Evolutionary conservation across 177 flowering plant genomes (phyloP).

Genomic region (Vitis hybrid): DNA sequence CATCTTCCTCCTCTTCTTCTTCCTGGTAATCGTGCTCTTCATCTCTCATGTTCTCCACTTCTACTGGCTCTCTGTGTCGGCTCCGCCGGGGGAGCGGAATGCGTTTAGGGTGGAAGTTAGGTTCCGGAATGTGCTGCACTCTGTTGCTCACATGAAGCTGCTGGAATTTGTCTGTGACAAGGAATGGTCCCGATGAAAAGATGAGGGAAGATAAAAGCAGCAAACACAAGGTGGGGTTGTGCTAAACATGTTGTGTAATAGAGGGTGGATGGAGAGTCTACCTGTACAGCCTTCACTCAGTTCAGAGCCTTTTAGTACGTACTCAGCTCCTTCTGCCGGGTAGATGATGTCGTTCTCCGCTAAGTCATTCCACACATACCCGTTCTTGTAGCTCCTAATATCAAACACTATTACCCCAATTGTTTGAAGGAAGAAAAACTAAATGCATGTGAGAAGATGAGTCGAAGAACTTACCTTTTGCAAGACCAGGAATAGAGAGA

Average conservation of each 20-base stretch:
- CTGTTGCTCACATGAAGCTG: slow-evolving; percentile 36
- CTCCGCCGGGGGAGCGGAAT: slow-evolving; percentile 10
- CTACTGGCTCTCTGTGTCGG: slow-evolving; percentile 11
- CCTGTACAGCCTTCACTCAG: slow-evolving; percentile 57
- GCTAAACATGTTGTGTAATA: neutral
- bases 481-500: slow-evolving; percentile 92
- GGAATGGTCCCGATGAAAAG: neutral
- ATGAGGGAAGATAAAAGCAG: neutral
- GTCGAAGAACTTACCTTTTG: slow-evolving; percentile 54
- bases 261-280: slow-evolving; percentile 11
- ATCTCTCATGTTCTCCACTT: neutral
- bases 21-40: slow-evolving; percentile 18
- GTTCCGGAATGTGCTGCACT: slow-evolving; percentile 23
- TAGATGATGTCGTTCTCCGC: slow-evolving; percentile 64
- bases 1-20: slow-evolving; percentile 32
- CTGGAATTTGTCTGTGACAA: slow-evolving; percentile 44
- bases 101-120: slow-evolving; percentile 24
- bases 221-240: neutral
- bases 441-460: neutral
- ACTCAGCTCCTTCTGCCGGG: slow-evolving; percentile 74
- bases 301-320: slow-evolving; percentile 88
- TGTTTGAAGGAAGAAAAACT: neutral
- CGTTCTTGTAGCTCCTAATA: slow-evolving; percentile 82
- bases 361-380: slow-evolving; percentile 92
- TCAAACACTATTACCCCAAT: neutral